phyloP scores from a whole-genome alignment of 176 grass and related monocot species.

The Eragrostis nindensis region DNA sequence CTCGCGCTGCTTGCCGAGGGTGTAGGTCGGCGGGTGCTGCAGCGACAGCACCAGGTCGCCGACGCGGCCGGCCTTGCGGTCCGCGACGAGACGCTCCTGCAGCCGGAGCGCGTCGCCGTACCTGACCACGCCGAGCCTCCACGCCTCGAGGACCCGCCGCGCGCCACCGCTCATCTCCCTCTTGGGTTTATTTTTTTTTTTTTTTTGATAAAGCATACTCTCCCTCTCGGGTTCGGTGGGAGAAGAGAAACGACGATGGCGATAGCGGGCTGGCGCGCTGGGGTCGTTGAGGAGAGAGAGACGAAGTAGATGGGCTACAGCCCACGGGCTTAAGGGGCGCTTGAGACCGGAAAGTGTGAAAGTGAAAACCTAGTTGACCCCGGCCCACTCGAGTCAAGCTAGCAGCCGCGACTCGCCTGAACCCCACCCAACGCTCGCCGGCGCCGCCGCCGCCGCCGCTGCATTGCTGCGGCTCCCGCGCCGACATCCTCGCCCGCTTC shows the following conservation, averaged over 20 bases:
- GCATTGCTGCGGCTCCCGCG: background rate
- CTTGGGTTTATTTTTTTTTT: too few relatives aligned
- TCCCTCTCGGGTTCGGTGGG: slow-evolving; percentile 32
- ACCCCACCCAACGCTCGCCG: background rate
- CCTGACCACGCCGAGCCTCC: slow-evolving; percentile 66
- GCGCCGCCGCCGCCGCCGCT: too few relatives aligned
- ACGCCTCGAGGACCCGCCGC: slow-evolving; percentile 64
- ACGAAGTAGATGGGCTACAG: slow-evolving; percentile 1
- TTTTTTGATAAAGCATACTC: too few relatives aligned
- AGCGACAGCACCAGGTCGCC: slow-evolving; percentile 71
- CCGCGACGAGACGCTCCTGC: slow-evolving; percentile 77
- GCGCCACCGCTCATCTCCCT: slow-evolving; percentile 48
- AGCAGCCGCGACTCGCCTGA: background rate
- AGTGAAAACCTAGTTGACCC: background rate
- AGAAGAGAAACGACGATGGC: background rate
- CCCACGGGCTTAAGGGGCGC: too few relatives aligned
- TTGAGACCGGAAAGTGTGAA: too few relatives aligned
- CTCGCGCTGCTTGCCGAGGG: slow-evolving; percentile 78
- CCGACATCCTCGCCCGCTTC: background rate
- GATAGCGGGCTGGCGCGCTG: too few relatives aligned
- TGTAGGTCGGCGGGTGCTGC: slow-evolving; percentile 91
- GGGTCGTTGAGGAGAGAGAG: background rate
- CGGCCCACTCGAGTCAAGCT: background rate
- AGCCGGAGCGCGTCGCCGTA: slow-evolving; percentile 82
- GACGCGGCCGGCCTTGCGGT: slow-evolving; percentile 63